Conservation (phyloP, 768 basidiomycete genomes). For the Mycena rebaudengoi region DNA sequence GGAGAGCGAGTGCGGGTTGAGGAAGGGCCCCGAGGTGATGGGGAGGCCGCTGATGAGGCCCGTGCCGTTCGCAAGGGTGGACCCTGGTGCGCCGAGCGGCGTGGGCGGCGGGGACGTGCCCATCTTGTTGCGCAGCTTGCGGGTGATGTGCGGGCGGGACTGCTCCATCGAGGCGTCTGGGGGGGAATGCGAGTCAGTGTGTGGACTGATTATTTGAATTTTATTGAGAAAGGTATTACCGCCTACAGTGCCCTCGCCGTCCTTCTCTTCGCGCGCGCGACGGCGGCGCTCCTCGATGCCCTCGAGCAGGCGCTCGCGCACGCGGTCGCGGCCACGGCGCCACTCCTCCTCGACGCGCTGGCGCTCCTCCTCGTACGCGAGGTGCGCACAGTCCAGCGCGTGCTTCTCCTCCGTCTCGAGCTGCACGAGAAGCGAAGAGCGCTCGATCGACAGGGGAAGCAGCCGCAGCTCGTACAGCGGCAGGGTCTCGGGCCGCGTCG, state of each 20-base stretch:
- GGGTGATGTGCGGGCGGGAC: constrained; percentile 81
- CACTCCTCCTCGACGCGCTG: constrained; percentile 86
- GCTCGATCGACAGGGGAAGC: constrained; percentile 78
- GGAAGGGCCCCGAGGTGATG: constrained; percentile 73
- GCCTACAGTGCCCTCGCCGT: constrained; percentile 82
- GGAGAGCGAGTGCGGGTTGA: constrained; percentile 85
- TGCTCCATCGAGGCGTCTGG: constrained; percentile 81
- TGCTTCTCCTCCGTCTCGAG: constrained; percentile 73
- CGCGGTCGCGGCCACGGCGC: constrained; percentile 75
- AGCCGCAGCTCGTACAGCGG: constrained; percentile 75
- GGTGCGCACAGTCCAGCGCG: constrained; percentile 70
- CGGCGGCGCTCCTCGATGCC: constrained; percentile 85
- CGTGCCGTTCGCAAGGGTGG: constrained; percentile 47
- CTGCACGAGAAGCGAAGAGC: constrained; percentile 76
- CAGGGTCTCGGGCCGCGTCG: constrained; percentile 72
- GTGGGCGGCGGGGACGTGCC: constrained; percentile 83
- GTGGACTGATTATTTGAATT: neutral
- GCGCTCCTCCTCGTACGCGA: constrained; percentile 80
- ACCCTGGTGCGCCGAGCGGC: constrained; percentile 55
- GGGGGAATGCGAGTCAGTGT: constrained; percentile 5
- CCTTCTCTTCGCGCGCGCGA: constrained; percentile 87
- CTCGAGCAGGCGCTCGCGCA: constrained; percentile 80
- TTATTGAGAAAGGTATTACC: constrained; percentile 44
- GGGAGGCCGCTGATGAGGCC: constrained; percentile 54
- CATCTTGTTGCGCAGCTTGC: constrained; percentile 84